Evolutionary conservation across 805 yeast genomes (phyloP).

Genomic region (Ogataea methanolica): DNA sequence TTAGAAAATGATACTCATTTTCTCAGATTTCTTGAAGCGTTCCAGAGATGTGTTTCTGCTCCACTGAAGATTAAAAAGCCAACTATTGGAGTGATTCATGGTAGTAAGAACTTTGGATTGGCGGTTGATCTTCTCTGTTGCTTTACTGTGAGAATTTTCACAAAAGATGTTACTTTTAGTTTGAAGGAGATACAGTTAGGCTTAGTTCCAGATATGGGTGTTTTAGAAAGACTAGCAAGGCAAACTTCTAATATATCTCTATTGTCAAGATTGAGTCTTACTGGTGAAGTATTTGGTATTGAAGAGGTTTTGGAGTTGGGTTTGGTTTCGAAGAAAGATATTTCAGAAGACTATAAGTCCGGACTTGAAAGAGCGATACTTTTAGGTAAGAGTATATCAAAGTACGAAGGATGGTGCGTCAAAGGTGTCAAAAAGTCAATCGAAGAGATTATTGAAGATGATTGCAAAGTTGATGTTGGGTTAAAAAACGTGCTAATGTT

Average conservation of each 20-base stretch:
- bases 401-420: slow-evolving; percentile 53
- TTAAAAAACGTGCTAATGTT: slow-evolving; percentile 42
- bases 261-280: slow-evolving; percentile 55
- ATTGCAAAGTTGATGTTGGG: slow-evolving; percentile 36
- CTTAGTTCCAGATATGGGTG: slow-evolving; percentile 75
- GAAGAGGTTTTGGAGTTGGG: slow-evolving; percentile 57
- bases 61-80: slow-evolving; percentile 51
- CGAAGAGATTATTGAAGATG: slow-evolving; percentile 37
- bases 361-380: slow-evolving; percentile 47
- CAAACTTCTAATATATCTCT: slow-evolving; percentile 51
- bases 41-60: slow-evolving; percentile 52
- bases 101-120: slow-evolving; percentile 53
- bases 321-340: slow-evolving; percentile 38
- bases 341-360: slow-evolving; percentile 40
- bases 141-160: slow-evolving; percentile 51
- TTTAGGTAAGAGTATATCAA: slow-evolving; percentile 44
- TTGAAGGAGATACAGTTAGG: slow-evolving; percentile 72
- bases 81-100: slow-evolving; percentile 64
- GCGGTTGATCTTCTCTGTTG: slow-evolving; percentile 65
- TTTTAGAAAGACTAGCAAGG: slow-evolving; percentile 60
- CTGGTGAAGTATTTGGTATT: slow-evolving; percentile 53
- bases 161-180: slow-evolving; percentile 47
- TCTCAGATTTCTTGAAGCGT: slow-evolving; percentile 41
- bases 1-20: slow-evolving; percentile 11
- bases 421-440: slow-evolving; percentile 57